Conservation (phyloP, 139 green algal species). For the Micractinium sp. region DNA sequence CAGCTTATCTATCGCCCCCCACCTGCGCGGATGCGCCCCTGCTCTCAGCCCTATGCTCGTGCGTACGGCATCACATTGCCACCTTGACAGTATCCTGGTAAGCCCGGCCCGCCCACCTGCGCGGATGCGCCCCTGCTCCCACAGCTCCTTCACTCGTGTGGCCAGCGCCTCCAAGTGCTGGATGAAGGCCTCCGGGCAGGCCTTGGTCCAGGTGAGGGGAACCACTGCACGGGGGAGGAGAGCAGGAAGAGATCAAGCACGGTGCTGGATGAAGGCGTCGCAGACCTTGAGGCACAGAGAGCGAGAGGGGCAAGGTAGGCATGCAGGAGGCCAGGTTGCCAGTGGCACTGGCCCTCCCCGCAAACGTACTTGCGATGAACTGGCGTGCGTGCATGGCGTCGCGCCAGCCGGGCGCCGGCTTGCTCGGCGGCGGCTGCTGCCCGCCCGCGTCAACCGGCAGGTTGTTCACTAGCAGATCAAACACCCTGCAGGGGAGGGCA, state of each 20-base stretch:
- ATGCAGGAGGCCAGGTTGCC: too few relatives aligned
- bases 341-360: too few relatives aligned
- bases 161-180: conserved; percentile 73
- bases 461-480: conserved; percentile 49
- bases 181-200: conserved; percentile 58
- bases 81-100: too few relatives aligned
- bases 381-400: conserved; percentile 45
- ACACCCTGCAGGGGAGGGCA: conserved; percentile 39
- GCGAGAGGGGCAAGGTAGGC: too few relatives aligned
- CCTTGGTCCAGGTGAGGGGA: conserved; percentile 54
- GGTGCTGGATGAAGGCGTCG: not conserved
- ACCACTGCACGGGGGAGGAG: conserved; percentile 23
- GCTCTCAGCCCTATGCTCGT: conserved; percentile 42
- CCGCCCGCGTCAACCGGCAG: conserved; percentile 44
- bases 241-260: not conserved
- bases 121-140: conserved; percentile 56
- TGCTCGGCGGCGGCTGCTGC: conserved; percentile 40
- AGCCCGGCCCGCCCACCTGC: conserved; percentile 18
- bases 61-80: too few relatives aligned
- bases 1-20: too few relatives aligned
- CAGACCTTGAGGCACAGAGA: not conserved
- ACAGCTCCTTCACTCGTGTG: conserved; percentile 59
- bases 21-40: conserved; percentile 53
- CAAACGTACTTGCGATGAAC: conserved; percentile 26
- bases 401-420: conserved; percentile 48